Conservation (phyloP, 306 rosid species). For the Sindora glabra region DNA sequence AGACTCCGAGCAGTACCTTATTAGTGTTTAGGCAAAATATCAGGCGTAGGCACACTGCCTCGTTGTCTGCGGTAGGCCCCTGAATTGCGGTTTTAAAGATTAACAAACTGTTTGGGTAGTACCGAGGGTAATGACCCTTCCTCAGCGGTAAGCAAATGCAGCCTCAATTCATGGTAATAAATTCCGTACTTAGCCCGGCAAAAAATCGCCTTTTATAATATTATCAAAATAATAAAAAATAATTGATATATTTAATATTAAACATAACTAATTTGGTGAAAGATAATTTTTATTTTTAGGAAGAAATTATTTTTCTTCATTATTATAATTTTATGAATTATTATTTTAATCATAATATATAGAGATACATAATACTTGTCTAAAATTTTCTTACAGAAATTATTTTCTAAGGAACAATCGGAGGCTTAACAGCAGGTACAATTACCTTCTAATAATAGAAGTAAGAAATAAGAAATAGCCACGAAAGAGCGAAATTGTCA, state of each 20-base stretch:
- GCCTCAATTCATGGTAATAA: conserved; percentile 1
- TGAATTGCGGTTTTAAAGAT: neutral
- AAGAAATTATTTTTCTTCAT: too few species aligned
- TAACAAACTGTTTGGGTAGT: neutral
- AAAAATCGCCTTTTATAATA: too few species aligned
- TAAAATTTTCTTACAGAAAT: too few species aligned
- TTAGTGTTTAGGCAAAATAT: conserved; percentile 2
- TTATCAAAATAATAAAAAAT: too few species aligned
- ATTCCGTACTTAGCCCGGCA: neutral
- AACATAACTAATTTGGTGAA: too few species aligned
- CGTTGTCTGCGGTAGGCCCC: conserved; percentile 19
- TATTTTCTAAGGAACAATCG: too few species aligned
- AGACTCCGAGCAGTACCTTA: conserved; percentile 4
- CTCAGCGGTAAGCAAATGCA: conserved; percentile 6
- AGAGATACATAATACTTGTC: too few species aligned
- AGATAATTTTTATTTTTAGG: too few species aligned
- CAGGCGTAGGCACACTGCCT: neutral
- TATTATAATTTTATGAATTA: too few species aligned
- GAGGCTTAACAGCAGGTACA: too few species aligned
- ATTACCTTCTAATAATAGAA: neutral
- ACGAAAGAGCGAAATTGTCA: neutral
- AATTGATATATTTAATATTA: too few species aligned
- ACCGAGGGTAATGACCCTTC: neutral
- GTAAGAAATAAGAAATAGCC: conserved; percentile 2
- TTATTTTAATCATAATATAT: too few species aligned